These are phyloP conservation scores for Carnegiea gigantea DNA, from an alignment of 179 eudicot species.

Conservation along the genomic window DNA sequence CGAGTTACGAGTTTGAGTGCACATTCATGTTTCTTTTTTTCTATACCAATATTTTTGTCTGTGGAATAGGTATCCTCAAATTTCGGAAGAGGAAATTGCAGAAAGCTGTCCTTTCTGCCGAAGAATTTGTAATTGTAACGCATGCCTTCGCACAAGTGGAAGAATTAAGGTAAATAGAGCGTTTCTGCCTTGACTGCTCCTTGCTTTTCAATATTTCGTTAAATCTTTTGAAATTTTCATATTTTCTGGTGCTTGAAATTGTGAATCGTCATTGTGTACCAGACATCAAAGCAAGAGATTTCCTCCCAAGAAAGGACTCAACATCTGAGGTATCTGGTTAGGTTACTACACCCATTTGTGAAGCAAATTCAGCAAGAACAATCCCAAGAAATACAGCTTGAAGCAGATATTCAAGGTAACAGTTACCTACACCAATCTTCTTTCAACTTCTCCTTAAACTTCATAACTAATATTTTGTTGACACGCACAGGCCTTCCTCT, in stretches of 20 bases:
- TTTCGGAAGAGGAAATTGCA: slow-evolving; percentile 58
- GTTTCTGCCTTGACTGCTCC: neutral
- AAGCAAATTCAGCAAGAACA: slow-evolving; percentile 59
- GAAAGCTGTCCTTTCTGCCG: slow-evolving; percentile 78
- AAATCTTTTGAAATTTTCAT: neutral
- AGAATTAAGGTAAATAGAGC: slow-evolving; percentile 42
- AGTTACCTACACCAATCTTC: neutral
- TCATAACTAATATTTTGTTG: neutral
- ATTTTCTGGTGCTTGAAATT: neutral
- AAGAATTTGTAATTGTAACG: slow-evolving; percentile 73
- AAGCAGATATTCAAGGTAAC: slow-evolving; percentile 55
- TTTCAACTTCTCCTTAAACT: neutral
- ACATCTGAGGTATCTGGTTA: slow-evolving; percentile 55
- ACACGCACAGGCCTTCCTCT: slow-evolving; percentile 27
- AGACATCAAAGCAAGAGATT: slow-evolving; percentile 60
- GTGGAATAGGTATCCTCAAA: slow-evolving; percentile 59
- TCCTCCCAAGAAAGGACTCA: slow-evolving; percentile 43
- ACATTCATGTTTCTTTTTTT: neutral
- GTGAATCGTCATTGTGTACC: slow-evolving; percentile 4
- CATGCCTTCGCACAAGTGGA: slow-evolving; percentile 60
- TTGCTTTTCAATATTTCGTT: neutral
- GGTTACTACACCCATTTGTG: slow-evolving; percentile 54
- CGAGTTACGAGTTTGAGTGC: neutral
- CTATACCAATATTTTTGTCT: neutral
- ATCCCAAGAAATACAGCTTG: slow-evolving; percentile 46